Conservation (phyloP, 257 asterid species). For the Handroanthus guayacan region DNA sequence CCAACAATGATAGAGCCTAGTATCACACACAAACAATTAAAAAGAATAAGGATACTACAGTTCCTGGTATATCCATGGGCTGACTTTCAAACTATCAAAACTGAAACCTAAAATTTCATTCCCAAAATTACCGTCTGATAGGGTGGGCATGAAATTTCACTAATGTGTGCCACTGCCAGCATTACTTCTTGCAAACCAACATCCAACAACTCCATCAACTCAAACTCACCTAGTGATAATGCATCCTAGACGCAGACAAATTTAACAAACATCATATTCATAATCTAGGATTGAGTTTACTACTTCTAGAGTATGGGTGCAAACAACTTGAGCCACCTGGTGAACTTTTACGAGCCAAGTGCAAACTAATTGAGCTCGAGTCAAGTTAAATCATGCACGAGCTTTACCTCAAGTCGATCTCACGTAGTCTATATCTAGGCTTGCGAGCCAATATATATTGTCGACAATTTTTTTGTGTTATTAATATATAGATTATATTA, state of each 20-base stretch:
- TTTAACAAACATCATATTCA: slow-evolving; percentile 8
- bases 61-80: slow-evolving; percentile 1
- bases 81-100: slow-evolving; percentile 15
- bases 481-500: too few relatives aligned
- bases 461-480: too few relatives aligned
- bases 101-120: background rate
- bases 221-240: slow-evolving; percentile 72
- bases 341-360: too few relatives aligned
- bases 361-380: too few relatives aligned
- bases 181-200: slow-evolving; percentile 74
- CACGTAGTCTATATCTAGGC: too few relatives aligned
- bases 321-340: too few relatives aligned
- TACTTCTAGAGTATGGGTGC: background rate
- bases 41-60: slow-evolving; percentile 22
- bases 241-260: slow-evolving; percentile 65
- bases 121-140: slow-evolving; percentile 65
- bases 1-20: slow-evolving; percentile 74
- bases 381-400: too few relatives aligned
- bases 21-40: slow-evolving; percentile 32
- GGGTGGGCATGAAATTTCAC: slow-evolving; percentile 81
- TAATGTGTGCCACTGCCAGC: slow-evolving; percentile 63
- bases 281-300: background rate
- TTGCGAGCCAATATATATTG: too few relatives aligned
- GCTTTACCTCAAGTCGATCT: too few relatives aligned
- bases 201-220: slow-evolving; percentile 88